Base-by-base conservation (phyloP, 306 rosid genomes). In the Vigna reflexopilosa region DNA sequence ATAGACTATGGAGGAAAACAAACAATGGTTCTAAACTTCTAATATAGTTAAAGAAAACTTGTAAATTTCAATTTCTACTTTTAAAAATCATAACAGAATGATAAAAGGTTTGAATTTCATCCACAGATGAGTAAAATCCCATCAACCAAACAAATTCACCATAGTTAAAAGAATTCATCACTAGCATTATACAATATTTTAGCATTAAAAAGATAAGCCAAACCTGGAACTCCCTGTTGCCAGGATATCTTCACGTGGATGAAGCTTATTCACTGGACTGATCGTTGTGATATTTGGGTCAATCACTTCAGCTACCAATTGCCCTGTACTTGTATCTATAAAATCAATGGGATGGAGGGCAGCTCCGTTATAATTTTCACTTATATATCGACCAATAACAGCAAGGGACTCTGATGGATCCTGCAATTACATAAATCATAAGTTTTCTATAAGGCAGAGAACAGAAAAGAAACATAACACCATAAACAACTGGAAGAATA, bases 331-430 rank as follows among this genome's bases (percentile, higher is more conserved):
- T 42, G 73, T 83, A 77, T 94, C 98, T 52, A 94, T 92, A 82
- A 94, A 92, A 88, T 94, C 98, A 70, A 94, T 92, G 55, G 97
- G 98, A 84, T 94, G 98, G 16, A 94, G 79, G n/a, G 98, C 97
- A 77, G 96, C 73, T 51, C 98, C 97, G 44, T 94, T 87, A 80
- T 83, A 92, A 87, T 94, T 94, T 86, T 94, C 98, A 71, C 97
- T 92, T 28, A 94, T 94, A 52, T 94, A 94, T 38, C 98, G 97
- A 49, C 98, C 98, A 73, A 94, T 49, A 51, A 94, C 97, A 57
- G 87, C 93, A 48, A 94, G 97, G 28, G 93, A 92, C 81, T 94
- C 98, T 2, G 95, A 90, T 7, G 92, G 85, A 84, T 94, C 98
- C 98, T 94, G 90, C 84, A 87, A 49, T 36, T 65, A 17, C 56